phyloP scores from a whole-genome alignment of 2,329 filamentous ascomycete genomes.

The Colletotrichum sp. region DNA sequence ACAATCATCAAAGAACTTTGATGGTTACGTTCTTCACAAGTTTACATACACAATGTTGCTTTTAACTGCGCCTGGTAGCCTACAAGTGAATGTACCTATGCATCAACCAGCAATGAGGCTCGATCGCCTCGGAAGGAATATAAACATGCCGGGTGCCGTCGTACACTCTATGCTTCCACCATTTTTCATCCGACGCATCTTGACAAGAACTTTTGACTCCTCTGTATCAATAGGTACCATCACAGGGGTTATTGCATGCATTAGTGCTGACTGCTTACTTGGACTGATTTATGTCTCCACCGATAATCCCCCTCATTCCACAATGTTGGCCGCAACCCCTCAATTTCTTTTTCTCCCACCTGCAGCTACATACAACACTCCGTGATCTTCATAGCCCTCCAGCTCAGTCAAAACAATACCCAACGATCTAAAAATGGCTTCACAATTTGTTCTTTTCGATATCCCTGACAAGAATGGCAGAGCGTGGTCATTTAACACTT shows the following conservation, averaged over 20 bases:
- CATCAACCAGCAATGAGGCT: too few species aligned
- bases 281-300: neutral
- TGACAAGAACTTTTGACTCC: neutral
- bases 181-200: too few species aligned
- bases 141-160: too few species aligned
- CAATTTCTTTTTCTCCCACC: neutral
- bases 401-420: neutral
- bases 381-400: neutral
- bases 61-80: too few species aligned
- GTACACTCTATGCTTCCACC: too few species aligned
- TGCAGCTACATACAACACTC: neutral
- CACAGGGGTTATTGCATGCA: neutral
- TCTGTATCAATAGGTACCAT: neutral
- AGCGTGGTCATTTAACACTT: conserved; percentile 72
- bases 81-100: too few species aligned
- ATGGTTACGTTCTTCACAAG: too few species aligned
- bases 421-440: conserved; percentile 20
- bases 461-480: conserved; percentile 52
- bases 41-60: too few species aligned
- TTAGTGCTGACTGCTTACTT: neutral
- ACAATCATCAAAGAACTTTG: too few species aligned
- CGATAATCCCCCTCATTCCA: neutral
- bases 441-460: conserved; percentile 61
- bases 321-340: neutral
- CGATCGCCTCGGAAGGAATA: too few species aligned